Conservation (phyloP, 805 yeast species). For the Monosporozyma aerobia region DNA sequence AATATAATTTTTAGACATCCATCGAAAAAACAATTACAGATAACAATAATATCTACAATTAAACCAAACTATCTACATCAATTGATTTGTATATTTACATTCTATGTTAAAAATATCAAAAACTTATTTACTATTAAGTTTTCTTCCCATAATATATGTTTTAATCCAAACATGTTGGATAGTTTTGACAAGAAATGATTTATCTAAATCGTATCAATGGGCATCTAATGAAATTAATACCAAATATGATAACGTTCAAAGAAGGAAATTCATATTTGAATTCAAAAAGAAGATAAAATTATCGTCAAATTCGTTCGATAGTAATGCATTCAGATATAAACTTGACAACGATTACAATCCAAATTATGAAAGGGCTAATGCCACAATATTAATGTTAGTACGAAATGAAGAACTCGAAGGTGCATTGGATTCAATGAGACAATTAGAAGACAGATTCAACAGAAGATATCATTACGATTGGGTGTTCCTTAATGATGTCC, state of each 20-base stretch:
- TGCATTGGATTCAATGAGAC: constrained; percentile 67
- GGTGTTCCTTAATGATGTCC: constrained; percentile 71
- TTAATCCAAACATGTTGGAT: background rate
- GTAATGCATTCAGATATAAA: constrained; percentile 6
- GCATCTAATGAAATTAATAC: background rate
- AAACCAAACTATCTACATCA: background rate
- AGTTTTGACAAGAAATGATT: background rate
- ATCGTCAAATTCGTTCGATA: constrained; percentile 22
- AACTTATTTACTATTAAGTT: background rate
- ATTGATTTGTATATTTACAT: background rate
- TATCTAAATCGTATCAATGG: background rate
- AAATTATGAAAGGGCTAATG: constrained; percentile 38
- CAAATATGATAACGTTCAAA: constrained; percentile 1
- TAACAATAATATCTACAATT: background rate
- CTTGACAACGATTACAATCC: background rate
- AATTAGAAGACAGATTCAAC: constrained; percentile 69
- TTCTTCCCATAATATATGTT: background rate
- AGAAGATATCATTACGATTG: constrained; percentile 59
- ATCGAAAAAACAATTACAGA: background rate
- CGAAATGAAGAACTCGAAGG: constrained; percentile 71
- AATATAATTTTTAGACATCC: background rate
- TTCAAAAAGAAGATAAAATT: constrained; percentile 10
- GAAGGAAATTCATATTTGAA: background rate
- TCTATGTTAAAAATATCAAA: background rate
- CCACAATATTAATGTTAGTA: constrained; percentile 81